phyloP scores from a whole-genome alignment of 2,329 filamentous ascomycete genomes.

The Aspergillus transmontanensis region DNA sequence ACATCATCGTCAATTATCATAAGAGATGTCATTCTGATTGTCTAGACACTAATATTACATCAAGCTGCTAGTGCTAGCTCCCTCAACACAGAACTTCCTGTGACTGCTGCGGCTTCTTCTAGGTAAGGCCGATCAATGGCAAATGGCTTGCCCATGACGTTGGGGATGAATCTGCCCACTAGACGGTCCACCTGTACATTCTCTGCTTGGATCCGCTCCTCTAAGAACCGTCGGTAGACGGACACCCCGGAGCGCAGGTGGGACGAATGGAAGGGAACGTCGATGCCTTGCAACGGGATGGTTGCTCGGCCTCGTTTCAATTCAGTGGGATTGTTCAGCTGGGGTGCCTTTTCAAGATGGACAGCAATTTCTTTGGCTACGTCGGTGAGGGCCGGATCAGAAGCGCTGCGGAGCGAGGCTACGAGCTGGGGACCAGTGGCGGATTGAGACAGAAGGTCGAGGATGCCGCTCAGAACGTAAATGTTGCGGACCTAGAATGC shows the following conservation, averaged over 20 bases:
- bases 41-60: background rate
- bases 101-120: background rate
- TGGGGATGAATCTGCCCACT: background rate
- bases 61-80: background rate
- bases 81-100: background rate
- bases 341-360: background rate
- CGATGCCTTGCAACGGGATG: background rate
- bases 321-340: background rate
- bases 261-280: background rate
- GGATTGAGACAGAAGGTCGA: background rate
- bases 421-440: background rate
- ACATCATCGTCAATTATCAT: background rate
- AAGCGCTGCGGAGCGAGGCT: background rate
- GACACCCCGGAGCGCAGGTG: background rate
- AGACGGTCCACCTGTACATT: background rate
- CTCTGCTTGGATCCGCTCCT: background rate
- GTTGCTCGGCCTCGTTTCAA: background rate
- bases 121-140: background rate
- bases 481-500: background rate
- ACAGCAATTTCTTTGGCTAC: background rate
- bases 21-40: background rate
- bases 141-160: background rate
- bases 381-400: background rate
- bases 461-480: background rate
- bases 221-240: background rate